These are phyloP conservation scores for barley (Hordeum vulgare) DNA, from an alignment of 176 grass and related monocot species.

Conservation along the genomic window DNA sequence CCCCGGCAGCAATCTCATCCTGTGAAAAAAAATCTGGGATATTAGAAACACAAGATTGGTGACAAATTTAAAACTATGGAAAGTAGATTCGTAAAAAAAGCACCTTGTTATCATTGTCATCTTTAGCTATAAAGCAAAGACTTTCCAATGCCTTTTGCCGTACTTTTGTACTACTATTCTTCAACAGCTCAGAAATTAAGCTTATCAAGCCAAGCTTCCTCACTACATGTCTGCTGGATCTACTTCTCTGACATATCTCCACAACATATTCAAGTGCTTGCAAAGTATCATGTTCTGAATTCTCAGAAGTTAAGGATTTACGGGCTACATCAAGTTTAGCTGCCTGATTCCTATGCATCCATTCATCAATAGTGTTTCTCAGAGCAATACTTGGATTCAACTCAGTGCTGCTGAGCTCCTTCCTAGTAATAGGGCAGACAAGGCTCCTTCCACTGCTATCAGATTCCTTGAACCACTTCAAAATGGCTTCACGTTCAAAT, in stretches of 20 bases:
- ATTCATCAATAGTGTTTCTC: constrained; percentile 85
- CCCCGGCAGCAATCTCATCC: constrained; percentile 73
- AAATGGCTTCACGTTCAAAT: constrained; percentile 76
- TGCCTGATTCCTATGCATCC: constrained; percentile 72
- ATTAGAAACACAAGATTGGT: constrained; percentile 11
- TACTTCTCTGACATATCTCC: constrained; percentile 59
- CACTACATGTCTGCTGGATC: constrained; percentile 50
- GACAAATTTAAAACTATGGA: background rate
- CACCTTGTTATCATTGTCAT: constrained; percentile 88
- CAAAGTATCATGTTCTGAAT: constrained; percentile 60
- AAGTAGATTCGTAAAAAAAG: background rate
- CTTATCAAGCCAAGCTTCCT: constrained; percentile 60
- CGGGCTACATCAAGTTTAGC: constrained; percentile 67
- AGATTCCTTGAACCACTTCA: constrained; percentile 71
- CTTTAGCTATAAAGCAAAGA: constrained; percentile 63
- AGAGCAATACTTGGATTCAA: constrained; percentile 88
- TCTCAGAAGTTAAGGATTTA: constrained; percentile 50
- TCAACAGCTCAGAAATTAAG: constrained; percentile 65
- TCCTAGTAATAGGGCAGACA: constrained; percentile 69
- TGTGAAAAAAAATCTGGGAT: constrained; percentile 26
- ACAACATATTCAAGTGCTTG: constrained; percentile 62
- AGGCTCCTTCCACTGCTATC: constrained; percentile 42
- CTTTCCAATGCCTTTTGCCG: constrained; percentile 61
- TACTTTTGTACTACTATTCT: constrained; percentile 61
- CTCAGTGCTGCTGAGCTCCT: constrained; percentile 63